Conservation (phyloP, 2,329 filamentous ascomycete species). For the Penicillium freii region DNA sequence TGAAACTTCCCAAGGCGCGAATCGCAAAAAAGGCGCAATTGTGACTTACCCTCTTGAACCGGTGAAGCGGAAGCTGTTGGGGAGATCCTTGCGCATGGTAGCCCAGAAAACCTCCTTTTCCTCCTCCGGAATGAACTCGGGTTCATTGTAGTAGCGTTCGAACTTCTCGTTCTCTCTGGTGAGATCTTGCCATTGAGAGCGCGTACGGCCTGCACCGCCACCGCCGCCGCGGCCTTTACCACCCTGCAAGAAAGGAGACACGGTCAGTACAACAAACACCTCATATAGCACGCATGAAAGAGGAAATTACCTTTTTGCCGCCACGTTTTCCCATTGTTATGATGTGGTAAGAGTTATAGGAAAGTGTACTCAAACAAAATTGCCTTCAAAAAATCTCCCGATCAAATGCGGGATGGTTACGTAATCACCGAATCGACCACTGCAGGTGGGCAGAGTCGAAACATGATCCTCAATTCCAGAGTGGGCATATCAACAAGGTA, state of each 20-base stretch:
- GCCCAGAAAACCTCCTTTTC: constrained; percentile 83
- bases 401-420: constrained; percentile 3
- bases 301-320: constrained; percentile 28
- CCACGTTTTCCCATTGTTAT: constrained; percentile 34
- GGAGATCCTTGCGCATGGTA: constrained; percentile 76
- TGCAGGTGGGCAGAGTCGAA: constrained; percentile 8
- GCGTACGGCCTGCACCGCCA: constrained; percentile 37
- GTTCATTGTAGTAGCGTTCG: constrained; percentile 79
- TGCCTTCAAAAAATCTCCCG: constrained; percentile 19
- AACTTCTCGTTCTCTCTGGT: constrained; percentile 79
- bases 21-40: constrained; percentile 4
- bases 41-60: constrained; percentile 79
- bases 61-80: constrained; percentile 96
- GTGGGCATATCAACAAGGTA: neutral
- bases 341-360: constrained; percentile 6
- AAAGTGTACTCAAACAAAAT: constrained; percentile 11
- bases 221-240: constrained; percentile 46
- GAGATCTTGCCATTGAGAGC: constrained; percentile 59
- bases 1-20: neutral
- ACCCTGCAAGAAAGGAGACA: constrained; percentile 32
- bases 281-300: neutral
- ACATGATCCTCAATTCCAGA: constrained; percentile 4
- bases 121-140: constrained; percentile 71
- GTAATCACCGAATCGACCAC: neutral
- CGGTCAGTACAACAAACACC: constrained; percentile 15